Percentiles rank a stretch among this genome's conserved stretches.
These are phyloP conservation scores for Catunica adiposa DNA, from an alignment of 2,329 filamentous ascomycete species.

Conservation along the genomic window DNA sequence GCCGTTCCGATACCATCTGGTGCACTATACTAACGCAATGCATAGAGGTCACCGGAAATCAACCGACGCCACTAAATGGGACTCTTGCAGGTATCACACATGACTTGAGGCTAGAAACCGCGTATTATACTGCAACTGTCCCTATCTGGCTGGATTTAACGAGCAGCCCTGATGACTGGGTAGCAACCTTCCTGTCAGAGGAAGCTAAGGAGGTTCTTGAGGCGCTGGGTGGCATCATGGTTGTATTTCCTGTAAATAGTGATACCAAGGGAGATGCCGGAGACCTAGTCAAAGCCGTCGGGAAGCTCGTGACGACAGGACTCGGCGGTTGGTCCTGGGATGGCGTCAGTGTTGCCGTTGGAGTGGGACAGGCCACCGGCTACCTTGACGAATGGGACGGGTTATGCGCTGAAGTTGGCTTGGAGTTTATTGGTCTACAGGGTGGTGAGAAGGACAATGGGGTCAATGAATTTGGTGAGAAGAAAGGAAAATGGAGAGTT, in stretches of 20 bases:
- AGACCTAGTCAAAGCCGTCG: conserved; percentile 35
- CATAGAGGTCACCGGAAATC: conserved; percentile 36
- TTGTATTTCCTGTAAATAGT: conserved; percentile 22
- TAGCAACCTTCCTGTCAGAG: conserved; percentile 37
- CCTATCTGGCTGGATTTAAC: conserved; percentile 54
- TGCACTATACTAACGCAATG: background rate
- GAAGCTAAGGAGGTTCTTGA: conserved; percentile 46
- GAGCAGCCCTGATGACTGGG: conserved; percentile 31
- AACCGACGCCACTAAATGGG: conserved; percentile 24
- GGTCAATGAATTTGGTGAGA: conserved; percentile 45
- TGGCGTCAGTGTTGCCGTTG: conserved; percentile 43
- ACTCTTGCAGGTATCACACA: conserved; percentile 45
- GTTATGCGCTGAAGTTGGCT: conserved; percentile 35
- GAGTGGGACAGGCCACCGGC: conserved; percentile 29
- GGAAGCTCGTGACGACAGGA: conserved; percentile 37
- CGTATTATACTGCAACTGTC: conserved; percentile 43
- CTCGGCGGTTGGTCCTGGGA: conserved; percentile 49
- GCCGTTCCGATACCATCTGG: background rate
- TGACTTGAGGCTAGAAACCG: conserved; percentile 35
- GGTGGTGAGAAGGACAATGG: conserved; percentile 23
- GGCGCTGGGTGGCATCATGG: conserved; percentile 42
- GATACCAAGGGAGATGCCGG: conserved; percentile 1
- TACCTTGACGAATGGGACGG: conserved; percentile 44
- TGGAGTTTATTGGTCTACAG: conserved; percentile 46
- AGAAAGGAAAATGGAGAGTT: conserved; percentile 40